Conservation (phyloP, 73 alveolate species). For the Symbiodinium pilosum region DNA sequence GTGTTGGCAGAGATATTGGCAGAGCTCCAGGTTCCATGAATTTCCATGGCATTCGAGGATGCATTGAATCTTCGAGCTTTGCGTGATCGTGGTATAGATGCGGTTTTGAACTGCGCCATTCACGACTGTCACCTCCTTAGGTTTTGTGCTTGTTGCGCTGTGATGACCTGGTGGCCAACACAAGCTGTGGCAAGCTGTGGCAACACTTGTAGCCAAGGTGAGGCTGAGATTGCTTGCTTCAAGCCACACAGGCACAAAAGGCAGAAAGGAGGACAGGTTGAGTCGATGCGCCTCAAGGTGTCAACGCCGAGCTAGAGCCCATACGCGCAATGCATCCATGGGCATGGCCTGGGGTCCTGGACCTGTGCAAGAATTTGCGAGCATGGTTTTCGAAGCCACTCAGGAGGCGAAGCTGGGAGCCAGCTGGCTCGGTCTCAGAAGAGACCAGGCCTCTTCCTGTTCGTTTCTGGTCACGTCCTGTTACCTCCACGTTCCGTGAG, state of each 20-base stretch:
- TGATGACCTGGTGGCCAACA: neutral
- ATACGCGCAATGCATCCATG: slow-evolving; percentile 88
- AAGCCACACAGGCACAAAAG: slow-evolving; percentile 57
- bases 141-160: neutral
- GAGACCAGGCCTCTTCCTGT: slow-evolving; percentile 46
- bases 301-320: slow-evolving; percentile 93
- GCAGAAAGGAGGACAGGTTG: too few relatives aligned
- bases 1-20: too few relatives aligned
- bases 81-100: slow-evolving; percentile 86
- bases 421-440: slow-evolving; percentile 85
- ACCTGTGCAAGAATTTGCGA: neutral
- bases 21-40: neutral
- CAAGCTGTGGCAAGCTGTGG: neutral
- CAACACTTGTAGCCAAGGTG: slow-evolving; percentile 9
- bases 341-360: slow-evolving; percentile 29
- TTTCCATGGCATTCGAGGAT: neutral
- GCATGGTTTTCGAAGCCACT: neutral
- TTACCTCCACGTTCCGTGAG: neutral
- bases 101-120: slow-evolving; percentile 66
- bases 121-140: slow-evolving; percentile 28
- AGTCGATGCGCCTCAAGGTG: slow-evolving; percentile 62
- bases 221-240: slow-evolving; percentile 92
- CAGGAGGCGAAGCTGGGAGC: slow-evolving; percentile 83
- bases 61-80: slow-evolving; percentile 79
- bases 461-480: neutral